These are phyloP conservation scores for Cladobotryum protrusum DNA, from an alignment of 2,329 filamentous ascomycete species.

Conservation along the genomic window DNA sequence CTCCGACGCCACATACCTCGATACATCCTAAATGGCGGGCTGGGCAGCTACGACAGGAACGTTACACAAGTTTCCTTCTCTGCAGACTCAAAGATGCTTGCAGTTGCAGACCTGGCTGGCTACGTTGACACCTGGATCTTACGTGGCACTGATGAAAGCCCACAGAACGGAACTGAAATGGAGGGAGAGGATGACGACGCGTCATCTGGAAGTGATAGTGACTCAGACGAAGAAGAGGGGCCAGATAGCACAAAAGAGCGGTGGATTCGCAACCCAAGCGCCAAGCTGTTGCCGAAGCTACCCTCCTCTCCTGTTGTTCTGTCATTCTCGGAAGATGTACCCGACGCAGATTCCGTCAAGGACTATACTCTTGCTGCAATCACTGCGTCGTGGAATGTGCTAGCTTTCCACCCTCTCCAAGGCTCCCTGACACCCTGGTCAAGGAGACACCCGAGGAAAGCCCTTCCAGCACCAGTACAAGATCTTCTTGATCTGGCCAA, in stretches of 20 bases:
- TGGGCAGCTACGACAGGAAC: slow-evolving; percentile 70
- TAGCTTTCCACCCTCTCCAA: slow-evolving; percentile 71
- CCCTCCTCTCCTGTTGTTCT: slow-evolving; percentile 59
- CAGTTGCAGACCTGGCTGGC: slow-evolving; percentile 73
- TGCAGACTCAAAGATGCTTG: slow-evolving; percentile 70
- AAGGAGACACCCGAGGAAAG: slow-evolving; percentile 68
- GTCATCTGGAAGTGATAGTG: slow-evolving; percentile 30
- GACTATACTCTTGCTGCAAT: slow-evolving; percentile 48
- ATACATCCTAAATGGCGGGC: slow-evolving; percentile 54
- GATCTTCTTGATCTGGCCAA: slow-evolving; percentile 73
- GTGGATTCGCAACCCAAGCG: slow-evolving; percentile 71
- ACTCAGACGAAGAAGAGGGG: slow-evolving; percentile 39
- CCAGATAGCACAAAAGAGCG: slow-evolving; percentile 38
- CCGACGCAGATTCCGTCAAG: slow-evolving; percentile 26
- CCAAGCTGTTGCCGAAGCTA: slow-evolving; percentile 62
- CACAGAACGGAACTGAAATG: slow-evolving; percentile 26
- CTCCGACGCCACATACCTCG: slow-evolving; percentile 49
- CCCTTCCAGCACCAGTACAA: slow-evolving; percentile 67
- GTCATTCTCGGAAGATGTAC: slow-evolving; percentile 55
- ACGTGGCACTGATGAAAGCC: slow-evolving; percentile 32
- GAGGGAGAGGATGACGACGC: slow-evolving; percentile 28
- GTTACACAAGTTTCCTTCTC: slow-evolving; percentile 75
- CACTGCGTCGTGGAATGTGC: slow-evolving; percentile 57
- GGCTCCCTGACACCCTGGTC: slow-evolving; percentile 82
- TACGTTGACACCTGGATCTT: slow-evolving; percentile 84